phyloP scores from a whole-genome alignment of 1,139 yeast genomes.

The Debaryomyces robertsiae region DNA sequence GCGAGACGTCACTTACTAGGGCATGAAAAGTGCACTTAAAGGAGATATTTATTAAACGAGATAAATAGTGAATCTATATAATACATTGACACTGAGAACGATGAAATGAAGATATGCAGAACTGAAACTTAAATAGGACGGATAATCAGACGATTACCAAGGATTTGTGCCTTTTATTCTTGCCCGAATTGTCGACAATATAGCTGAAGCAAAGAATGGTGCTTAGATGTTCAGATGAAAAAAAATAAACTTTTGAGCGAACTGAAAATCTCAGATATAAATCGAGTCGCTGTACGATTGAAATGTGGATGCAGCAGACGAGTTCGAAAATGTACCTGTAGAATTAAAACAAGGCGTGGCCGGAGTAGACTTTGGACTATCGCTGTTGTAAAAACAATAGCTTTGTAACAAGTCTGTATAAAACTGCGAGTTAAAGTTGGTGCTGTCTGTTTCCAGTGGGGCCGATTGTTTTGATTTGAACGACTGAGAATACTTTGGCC shows the following conservation, averaged over 20 bases:
- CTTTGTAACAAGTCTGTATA: slow-evolving; percentile 36
- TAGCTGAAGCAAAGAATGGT: no score
- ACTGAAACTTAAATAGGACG: background rate
- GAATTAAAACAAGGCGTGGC: slow-evolving; percentile 11
- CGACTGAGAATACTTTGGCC: slow-evolving; percentile 23
- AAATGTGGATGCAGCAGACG: slow-evolving; percentile 31
- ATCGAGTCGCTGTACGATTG: slow-evolving; percentile 38
- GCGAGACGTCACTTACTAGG: no score
- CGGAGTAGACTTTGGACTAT: slow-evolving; percentile 6
- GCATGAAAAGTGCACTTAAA: background rate
- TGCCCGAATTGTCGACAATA: no score
- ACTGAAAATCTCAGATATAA: slow-evolving; percentile 22
- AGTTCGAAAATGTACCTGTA: slow-evolving; percentile 8
- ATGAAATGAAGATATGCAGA: slow-evolving; percentile 2
- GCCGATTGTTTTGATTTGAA: slow-evolving; percentile 19
- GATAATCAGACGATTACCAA: no score
- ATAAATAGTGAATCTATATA: slow-evolving; percentile 6
- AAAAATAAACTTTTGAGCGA: slow-evolving; percentile 1
- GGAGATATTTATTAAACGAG: slow-evolving; percentile 4
- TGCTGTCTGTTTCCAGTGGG: slow-evolving; percentile 6
- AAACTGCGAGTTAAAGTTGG: slow-evolving; percentile 26
- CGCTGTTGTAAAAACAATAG: slow-evolving; percentile 37
- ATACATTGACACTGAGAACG: slow-evolving; percentile 2
- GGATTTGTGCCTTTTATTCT: no score
- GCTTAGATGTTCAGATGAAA: no score